These are phyloP conservation scores for Phytopythium chamaehyphon DNA, from an alignment of 352 stramenopile species.

Conservation along the genomic window DNA sequence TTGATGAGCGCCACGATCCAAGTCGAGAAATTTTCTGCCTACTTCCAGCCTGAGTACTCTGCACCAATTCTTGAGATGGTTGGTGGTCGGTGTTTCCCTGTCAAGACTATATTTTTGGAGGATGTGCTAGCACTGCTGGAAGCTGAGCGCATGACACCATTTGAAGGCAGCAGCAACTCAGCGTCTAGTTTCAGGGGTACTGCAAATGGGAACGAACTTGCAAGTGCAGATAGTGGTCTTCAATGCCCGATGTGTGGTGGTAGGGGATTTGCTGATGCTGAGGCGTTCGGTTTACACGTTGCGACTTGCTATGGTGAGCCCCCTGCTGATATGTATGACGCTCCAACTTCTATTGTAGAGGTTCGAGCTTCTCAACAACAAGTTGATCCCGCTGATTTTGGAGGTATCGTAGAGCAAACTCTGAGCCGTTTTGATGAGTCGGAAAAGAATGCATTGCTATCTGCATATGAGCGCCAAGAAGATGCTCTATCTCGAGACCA, in stretches of 20 bases:
- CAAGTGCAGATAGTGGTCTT: conserved; percentile 22
- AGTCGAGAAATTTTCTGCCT: conserved; percentile 89
- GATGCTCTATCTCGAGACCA: conserved; percentile 58
- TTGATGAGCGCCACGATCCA: conserved; percentile 97
- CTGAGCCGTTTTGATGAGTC: conserved; percentile 25
- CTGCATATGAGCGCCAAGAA: conserved; percentile 57
- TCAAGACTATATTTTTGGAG: conserved; percentile 93
- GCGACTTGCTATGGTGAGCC: conserved; percentile 74
- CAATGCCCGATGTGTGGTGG: conserved; percentile 83
- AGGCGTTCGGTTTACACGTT: conserved; percentile 86
- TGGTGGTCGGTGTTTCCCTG: conserved; percentile 83
- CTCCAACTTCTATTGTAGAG: not conserved
- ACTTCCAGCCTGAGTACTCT: conserved; percentile 80
- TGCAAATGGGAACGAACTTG: conserved; percentile 3
- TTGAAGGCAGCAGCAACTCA: conserved; percentile 1
- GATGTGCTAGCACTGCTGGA: conserved; percentile 58
- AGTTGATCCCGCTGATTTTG: conserved; percentile 19
- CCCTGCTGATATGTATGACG: conserved; percentile 8
- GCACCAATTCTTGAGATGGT: conserved; percentile 77
- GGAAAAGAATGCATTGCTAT: conserved; percentile 35
- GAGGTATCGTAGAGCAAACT: conserved; percentile 30
- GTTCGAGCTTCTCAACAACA: not conserved
- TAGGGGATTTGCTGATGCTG: conserved; percentile 62
- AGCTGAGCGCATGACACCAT: conserved; percentile 20
- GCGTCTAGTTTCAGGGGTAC: not conserved